Conservation (phyloP, 352 stramenopile species). For the Phytopythium sindhum region DNA sequence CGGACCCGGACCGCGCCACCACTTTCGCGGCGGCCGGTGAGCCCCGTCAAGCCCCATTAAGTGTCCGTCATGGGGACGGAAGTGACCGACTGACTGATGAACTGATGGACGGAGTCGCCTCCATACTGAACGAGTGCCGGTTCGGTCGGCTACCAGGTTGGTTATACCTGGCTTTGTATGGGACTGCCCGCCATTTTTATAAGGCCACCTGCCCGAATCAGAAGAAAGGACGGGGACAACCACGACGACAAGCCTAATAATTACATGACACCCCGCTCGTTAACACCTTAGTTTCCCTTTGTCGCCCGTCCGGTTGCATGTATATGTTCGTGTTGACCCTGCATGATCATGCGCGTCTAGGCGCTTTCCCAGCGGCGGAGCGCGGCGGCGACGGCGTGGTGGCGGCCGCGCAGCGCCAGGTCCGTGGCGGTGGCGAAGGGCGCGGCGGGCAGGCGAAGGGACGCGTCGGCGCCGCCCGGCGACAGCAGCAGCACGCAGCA, state of each 20-base stretch:
- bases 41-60: background rate
- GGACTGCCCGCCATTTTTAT: background rate
- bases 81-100: conserved; percentile 8
- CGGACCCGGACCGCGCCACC: conserved; percentile 9
- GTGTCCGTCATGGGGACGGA: conserved; percentile 2
- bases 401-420: conserved; percentile 12
- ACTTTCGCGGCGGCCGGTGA: conserved; percentile 62
- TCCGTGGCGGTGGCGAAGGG: conserved; percentile 16
- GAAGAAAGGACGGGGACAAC: background rate
- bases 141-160: too few species aligned
- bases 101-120: too few species aligned
- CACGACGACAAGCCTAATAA: too few species aligned
- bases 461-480: conserved; percentile 7
- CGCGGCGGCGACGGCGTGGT: conserved; percentile 3
- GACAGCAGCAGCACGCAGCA: conserved; percentile 12
- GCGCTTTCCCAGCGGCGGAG: background rate
- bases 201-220: background rate
- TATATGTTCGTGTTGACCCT: background rate
- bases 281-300: too few species aligned
- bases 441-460: conserved; percentile 4
- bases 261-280: too few species aligned
- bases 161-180: background rate
- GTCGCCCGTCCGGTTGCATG: too few species aligned
- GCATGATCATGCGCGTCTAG: background rate
- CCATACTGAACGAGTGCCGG: too few species aligned